Percentiles rank a stretch among this genome's conserved stretches.
Evolutionary conservation across 495 filamentous ascomycete species (phyloP).

Genomic region (Paragyromitra xinjiangensis): DNA sequence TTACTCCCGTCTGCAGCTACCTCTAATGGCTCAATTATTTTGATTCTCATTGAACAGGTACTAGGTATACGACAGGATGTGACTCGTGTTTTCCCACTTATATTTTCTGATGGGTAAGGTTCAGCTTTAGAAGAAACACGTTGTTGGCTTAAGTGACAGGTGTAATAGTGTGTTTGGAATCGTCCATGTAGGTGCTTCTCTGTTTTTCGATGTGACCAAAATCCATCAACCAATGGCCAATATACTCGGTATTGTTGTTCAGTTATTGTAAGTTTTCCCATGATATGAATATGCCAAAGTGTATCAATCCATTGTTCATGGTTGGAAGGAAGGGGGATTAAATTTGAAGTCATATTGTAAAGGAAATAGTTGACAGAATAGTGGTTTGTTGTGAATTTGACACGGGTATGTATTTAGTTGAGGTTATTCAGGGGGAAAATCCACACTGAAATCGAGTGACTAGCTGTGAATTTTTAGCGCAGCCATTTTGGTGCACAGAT

Average conservation of each 20-base stretch:
- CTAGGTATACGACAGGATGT: background rate
- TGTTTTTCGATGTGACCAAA: background rate
- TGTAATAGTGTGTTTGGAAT: constrained; percentile 2
- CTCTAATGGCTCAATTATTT: background rate
- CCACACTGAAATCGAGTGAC: background rate
- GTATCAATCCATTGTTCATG: background rate
- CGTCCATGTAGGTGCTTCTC: background rate
- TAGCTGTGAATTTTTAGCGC: background rate
- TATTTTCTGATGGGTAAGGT: background rate
- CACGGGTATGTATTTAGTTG: background rate
- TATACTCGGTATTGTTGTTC: background rate
- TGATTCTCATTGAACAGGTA: background rate
- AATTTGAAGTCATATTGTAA: background rate
- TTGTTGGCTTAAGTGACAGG: constrained; percentile 1
- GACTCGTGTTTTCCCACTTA: background rate
- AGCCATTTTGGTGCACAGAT: background rate
- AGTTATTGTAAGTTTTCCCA: constrained; percentile 4
- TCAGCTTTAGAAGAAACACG: background rate
- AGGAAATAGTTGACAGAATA: background rate
- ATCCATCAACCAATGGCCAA: constrained; percentile 5
- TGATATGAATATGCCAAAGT: background rate
- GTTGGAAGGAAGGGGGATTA: background rate
- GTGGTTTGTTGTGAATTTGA: background rate
- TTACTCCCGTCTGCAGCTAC: background rate
- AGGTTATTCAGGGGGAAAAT: background rate